phyloP scores from a whole-genome alignment of 768 basidiomycete genomes.

The Tylopilus felleus region DNA sequence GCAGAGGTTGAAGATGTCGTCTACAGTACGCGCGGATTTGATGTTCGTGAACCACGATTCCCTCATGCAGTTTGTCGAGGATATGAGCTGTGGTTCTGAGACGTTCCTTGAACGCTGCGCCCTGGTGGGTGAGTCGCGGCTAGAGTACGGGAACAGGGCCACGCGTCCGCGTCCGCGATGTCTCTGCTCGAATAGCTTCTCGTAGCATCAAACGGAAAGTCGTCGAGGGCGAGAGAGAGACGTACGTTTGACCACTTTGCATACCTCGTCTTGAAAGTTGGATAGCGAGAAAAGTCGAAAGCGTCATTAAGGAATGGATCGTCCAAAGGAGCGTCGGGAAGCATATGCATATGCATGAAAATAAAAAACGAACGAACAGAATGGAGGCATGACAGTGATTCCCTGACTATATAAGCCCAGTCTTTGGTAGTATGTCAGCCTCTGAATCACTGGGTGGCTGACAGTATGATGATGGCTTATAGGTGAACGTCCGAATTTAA shows the following conservation, averaged over 20 bases:
- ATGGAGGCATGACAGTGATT: background rate
- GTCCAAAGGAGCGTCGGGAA: conserved; percentile 21
- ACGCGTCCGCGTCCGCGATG: conserved; percentile 1
- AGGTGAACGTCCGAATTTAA: no score
- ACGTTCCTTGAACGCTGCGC: conserved; percentile 14
- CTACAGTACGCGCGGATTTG: conserved; percentile 8
- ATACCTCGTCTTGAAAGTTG: conserved; percentile 2
- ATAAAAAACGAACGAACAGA: background rate
- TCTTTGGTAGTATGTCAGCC: conserved; percentile 11
- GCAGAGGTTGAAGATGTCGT: conserved; percentile 7
- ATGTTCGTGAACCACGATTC: conserved; percentile 19
- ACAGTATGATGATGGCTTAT: background rate
- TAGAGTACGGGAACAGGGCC: background rate
- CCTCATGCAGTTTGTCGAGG: conserved; percentile 13
- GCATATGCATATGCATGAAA: background rate
- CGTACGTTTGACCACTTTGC: conserved; percentile 4
- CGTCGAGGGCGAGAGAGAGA: background rate
- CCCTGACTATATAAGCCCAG: background rate
- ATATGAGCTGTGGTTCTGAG: conserved; percentile 23
- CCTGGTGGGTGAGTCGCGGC: background rate
- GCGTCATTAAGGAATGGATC: conserved; percentile 19
- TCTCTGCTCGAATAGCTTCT: background rate
- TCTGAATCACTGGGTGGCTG: conserved; percentile 11
- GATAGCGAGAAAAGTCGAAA: conserved; percentile 18
- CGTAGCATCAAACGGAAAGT: background rate